Conservation (phyloP, 2,329 filamentous ascomycete genomes). For the Periconia macrospinosa region DNA sequence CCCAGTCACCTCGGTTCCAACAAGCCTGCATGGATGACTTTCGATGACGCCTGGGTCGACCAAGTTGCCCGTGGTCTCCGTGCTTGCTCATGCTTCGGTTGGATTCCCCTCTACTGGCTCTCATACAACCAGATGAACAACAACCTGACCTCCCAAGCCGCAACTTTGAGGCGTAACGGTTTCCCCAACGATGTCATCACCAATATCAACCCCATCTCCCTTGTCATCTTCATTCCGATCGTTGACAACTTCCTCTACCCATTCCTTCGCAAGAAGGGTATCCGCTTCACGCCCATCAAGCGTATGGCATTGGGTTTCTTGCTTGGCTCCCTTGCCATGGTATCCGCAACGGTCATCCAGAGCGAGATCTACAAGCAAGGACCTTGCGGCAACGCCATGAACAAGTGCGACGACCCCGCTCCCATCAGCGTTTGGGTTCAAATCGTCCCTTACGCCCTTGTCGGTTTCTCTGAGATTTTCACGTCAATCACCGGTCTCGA, state of each 20-base stretch:
- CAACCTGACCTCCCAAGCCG: constrained; percentile 59
- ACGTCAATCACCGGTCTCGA: constrained; percentile 66
- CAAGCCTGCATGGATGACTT: constrained; percentile 75
- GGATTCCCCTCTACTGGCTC: constrained; percentile 47
- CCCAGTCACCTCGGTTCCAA: constrained; percentile 62
- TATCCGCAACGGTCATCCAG: constrained; percentile 54
- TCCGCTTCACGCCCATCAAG: constrained; percentile 57
- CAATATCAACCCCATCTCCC: constrained; percentile 57
- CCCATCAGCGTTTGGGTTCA: constrained; percentile 67
- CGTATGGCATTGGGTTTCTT: constrained; percentile 57
- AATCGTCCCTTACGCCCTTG: constrained; percentile 53
- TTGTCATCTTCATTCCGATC: constrained; percentile 59
- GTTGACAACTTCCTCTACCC: constrained; percentile 58
- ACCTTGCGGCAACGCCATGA: constrained; percentile 61
- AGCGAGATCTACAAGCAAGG: constrained; percentile 66
- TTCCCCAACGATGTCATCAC: constrained; percentile 60
- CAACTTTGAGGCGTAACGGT: constrained; percentile 55
- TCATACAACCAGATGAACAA: constrained; percentile 59
- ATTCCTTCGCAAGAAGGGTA: constrained; percentile 47
- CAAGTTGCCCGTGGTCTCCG: constrained; percentile 43
- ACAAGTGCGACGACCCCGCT: constrained; percentile 54
- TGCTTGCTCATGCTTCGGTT: constrained; percentile 57
- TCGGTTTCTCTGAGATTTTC: constrained; percentile 61
- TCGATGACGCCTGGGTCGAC: constrained; percentile 82
- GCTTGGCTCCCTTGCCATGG: constrained; percentile 52